Evolutionary conservation across 78 protist genomes (phyloP).

Genomic region (Dictyostelium capitatum): DNA sequence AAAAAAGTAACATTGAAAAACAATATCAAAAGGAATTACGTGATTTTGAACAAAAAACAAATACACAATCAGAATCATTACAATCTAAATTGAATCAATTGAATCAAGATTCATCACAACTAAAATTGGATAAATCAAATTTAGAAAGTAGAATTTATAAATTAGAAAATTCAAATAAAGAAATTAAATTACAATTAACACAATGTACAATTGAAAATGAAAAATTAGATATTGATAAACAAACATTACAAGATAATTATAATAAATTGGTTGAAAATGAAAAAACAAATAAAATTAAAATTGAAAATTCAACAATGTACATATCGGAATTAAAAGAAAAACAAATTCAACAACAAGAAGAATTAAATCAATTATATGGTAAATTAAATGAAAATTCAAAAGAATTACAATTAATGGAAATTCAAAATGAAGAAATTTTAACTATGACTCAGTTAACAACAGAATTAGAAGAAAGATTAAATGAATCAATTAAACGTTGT

Average conservation of each 20-base stretch:
- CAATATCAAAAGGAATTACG: conserved; percentile 5
- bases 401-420: background rate
- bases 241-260: background rate
- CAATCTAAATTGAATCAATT: background rate
- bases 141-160: background rate
- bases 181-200: background rate
- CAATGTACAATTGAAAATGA: background rate
- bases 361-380: background rate
- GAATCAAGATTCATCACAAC: background rate
- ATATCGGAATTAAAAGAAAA: background rate
- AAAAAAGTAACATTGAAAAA: background rate
- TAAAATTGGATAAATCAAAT: background rate
- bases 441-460: background rate
- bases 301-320: conserved; percentile 4
- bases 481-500: background rate
- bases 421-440: conserved; percentile 17
- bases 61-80: background rate
- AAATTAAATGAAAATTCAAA: background rate
- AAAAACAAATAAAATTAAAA: background rate
- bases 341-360: background rate
- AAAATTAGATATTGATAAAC: background rate
- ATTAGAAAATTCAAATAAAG: conserved; percentile 28
- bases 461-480: background rate
- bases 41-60: background rate
- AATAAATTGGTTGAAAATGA: background rate